Base-by-base conservation (phyloP, 2,329 filamentous ascomycete genomes). In the Kalaharituber pfeilii region DNA sequence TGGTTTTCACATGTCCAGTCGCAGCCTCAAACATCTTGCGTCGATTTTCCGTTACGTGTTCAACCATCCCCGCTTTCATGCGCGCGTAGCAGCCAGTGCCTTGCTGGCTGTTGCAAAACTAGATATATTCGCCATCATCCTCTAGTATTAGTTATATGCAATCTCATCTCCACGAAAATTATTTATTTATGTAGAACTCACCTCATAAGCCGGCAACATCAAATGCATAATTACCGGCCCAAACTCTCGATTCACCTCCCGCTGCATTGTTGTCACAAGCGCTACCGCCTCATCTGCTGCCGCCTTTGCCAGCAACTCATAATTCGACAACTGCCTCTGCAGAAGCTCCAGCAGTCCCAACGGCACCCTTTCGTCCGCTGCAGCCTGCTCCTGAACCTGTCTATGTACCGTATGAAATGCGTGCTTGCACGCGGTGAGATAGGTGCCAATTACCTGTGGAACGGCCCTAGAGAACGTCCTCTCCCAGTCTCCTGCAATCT, bases 251-350 rank as follows among this genome's bases (percentile, higher is more conserved):
- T 58, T 59, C 25, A 56, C 54, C 29, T 59, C 57, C n/a, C 50
- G 33, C 29, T 59, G 57, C 7, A 30, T n/a, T 29, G 15, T 30
- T 26, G 53, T 70, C 1, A 79, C 73, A 62, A 78, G 74, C 1
- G 68, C 70, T 7, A 71, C 71, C 26, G 82, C 71, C 54, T 74
- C 77, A 5, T 64, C 66, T 5, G 77, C 77, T 4, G 80, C 80
- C 66, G 70, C 44, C 72, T 69, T 18, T 84, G 69, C 0, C 71
- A 70, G 30, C 78, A 73, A 51, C 79, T 78, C 63, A 84, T 80
- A 25, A 72, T 70, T 50, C 74, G 67, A n/a, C 68, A 50, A 15
- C 26, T 50, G 47, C 25, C 47, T 69, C 33, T 80, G 70, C 61
- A 69, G 70, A n/a, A n/a, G n/a, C 57, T 26, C 51, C 9, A 54